Conservation (phyloP, 164 flowering plant species). For the Nymphaea thermarum region DNA sequence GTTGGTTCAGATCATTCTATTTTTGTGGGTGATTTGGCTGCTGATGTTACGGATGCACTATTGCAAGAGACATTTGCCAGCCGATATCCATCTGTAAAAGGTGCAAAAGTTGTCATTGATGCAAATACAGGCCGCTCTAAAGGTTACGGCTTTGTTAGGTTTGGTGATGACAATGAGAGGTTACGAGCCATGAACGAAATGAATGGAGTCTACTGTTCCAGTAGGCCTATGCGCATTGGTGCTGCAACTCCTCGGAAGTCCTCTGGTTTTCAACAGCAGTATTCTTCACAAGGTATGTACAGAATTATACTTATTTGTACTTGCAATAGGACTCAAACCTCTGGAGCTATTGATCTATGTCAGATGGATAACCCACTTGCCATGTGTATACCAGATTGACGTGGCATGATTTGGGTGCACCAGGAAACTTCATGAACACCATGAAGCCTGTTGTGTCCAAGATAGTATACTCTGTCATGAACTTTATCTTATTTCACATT, state of each 20-base stretch:
- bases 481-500: too few species aligned
- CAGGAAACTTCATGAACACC: too few species aligned
- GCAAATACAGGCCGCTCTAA: conserved; percentile 92
- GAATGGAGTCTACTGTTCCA: conserved; percentile 86
- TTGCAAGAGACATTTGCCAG: conserved; percentile 79
- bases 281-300: conserved; percentile 54
- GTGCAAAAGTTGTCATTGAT: conserved; percentile 95
- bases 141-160: conserved; percentile 95
- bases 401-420: too few species aligned
- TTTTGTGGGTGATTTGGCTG: conserved; percentile 91
- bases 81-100: conserved; percentile 81
- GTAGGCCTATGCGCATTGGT: conserved; percentile 94
- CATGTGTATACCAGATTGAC: too few species aligned
- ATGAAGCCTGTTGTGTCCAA: too few species aligned
- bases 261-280: conserved; percentile 61
- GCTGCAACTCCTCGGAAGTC: conserved; percentile 91
- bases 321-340: too few species aligned
- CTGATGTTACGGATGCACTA: conserved; percentile 81
- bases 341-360: too few species aligned
- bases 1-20: conserved; percentile 84
- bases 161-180: conserved; percentile 87
- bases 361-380: too few species aligned
- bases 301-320: too few species aligned
- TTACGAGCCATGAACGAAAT: conserved; percentile 81
- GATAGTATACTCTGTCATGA: too few species aligned